A percentile compares a stretch with the other conserved stretches of the same genome.
phyloP scores from a whole-genome alignment of 2,329 filamentous ascomycete species.

The Leptographium procerum region DNA sequence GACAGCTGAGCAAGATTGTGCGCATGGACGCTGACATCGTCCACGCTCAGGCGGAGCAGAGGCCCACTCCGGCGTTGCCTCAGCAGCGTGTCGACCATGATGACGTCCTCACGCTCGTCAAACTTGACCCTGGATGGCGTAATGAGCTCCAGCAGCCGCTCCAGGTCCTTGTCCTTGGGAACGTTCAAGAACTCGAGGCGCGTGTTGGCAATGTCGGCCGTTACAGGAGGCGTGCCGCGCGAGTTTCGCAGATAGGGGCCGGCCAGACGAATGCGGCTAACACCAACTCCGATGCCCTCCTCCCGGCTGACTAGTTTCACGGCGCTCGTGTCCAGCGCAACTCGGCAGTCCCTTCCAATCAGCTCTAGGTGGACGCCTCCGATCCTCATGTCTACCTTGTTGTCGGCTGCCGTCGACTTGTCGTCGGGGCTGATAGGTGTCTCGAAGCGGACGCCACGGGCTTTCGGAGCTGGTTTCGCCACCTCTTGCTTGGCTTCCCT shows the following conservation, averaged over 20 bases:
- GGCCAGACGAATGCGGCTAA: constrained; percentile 63
- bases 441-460: constrained; percentile 48
- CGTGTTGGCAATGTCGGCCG: constrained; percentile 52
- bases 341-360: constrained; percentile 64
- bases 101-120: constrained; percentile 75
- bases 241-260: constrained; percentile 54
- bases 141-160: constrained; percentile 71
- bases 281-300: constrained; percentile 58
- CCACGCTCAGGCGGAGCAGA: constrained; percentile 61
- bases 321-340: constrained; percentile 66
- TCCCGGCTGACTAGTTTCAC: constrained; percentile 70
- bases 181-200: constrained; percentile 60
- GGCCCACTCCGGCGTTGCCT: constrained; percentile 78
- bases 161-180: constrained; percentile 71
- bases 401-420: constrained; percentile 33
- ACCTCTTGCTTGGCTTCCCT: constrained; percentile 16
- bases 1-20: constrained; percentile 53
- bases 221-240: constrained; percentile 39
- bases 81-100: constrained; percentile 84
- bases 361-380: constrained; percentile 67
- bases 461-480: constrained; percentile 27
- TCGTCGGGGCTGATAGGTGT: constrained; percentile 33
- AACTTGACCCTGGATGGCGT: constrained; percentile 89
- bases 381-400: constrained; percentile 66
- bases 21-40: constrained; percentile 51